Base-by-base conservation (phyloP, 805 yeast species). In the Blastobotrys chiropterorum region DNA sequence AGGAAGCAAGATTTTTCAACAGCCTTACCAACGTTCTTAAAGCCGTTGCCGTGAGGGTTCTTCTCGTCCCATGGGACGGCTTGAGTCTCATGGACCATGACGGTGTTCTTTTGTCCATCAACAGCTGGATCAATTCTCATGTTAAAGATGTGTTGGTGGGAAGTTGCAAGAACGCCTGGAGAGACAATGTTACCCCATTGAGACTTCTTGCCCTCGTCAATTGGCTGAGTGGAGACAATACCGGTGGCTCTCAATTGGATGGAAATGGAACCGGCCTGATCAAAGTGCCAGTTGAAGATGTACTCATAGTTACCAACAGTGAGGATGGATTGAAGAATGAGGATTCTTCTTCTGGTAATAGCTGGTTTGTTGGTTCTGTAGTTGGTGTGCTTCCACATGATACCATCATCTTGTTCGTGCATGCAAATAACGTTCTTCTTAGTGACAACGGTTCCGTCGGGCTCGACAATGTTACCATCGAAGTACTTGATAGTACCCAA, bases 301-400 rank as follows among this genome's bases (percentile, higher is more conserved):
- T 86, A 86, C 72, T 86, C 94, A 71, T 86, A 86, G 73, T 86
- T 86, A 51, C 89, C 90, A 56, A 86, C 92, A 46, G 95, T 86
- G 39, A 90, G 89, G 64, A 86, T 83, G 54, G 90, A 83, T 72
- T 86, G 94, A 55, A 85, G 78, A 44, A 85, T 83, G 63, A 86
- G 82, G 66, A 85, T 89, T 71, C 94, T 79, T 74, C 84, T 81
- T 76, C 95, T 81, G 17, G 58, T 59, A 56, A 83, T 82, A 57
- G 82, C 83, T n/a, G 88, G 80, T 53, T 75, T 72, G 54, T 75
- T 73, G 53, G 85, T 85, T 75, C 95, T 77, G 74, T 82, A 86
- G 74, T 86, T 86, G 59, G 82, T 80, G 70, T 86, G 95, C 73
- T 86, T 84, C 76, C 79, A 86, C 65, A 84, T 72, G 55, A 86